A percentile compares a stretch with the other conserved stretches of the same genome.
Evolutionary conservation across 139 green algal species (phyloP).

Genomic region (Trebouxia sp.): DNA sequence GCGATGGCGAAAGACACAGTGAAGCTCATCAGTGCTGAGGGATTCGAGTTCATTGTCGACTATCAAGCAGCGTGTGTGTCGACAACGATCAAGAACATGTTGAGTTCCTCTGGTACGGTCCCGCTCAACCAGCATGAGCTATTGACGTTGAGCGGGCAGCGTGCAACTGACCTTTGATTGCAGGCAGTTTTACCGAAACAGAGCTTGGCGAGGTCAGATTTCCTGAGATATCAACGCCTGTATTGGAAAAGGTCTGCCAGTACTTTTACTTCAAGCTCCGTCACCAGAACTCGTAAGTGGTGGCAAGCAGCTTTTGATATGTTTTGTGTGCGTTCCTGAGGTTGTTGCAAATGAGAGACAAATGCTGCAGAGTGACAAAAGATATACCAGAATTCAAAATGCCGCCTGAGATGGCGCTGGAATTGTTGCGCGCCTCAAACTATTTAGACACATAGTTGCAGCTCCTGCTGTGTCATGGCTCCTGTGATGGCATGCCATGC

Average conservation of each 20-base stretch:
- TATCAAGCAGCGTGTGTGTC: conserved; percentile 93
- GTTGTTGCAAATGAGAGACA: too few relatives aligned
- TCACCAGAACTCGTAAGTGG: conserved; percentile 76
- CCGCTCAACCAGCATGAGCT: background rate
- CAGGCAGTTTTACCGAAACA: conserved; percentile 93
- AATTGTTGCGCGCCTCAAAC: conserved; percentile 96
- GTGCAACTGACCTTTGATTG: background rate
- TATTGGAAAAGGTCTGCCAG: conserved; percentile 95
- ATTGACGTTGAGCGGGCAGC: background rate
- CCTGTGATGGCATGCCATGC: background rate
- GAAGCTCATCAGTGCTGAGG: conserved; percentile 93
- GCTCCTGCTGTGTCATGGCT: background rate
- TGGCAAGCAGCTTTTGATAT: background rate
- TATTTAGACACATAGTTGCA: conserved; percentile 83
- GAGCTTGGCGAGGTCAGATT: conserved; percentile 89
- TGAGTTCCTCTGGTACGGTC: conserved; percentile 83
- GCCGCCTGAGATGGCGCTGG: conserved; percentile 86
- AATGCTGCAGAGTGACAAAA: conserved; percentile 62
- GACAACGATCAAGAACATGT: conserved; percentile 98
- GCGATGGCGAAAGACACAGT: conserved; percentile 81
- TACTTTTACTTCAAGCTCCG: conserved; percentile 99
- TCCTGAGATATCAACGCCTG: conserved; percentile 86
- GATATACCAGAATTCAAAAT: conserved; percentile 96
- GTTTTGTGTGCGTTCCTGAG: background rate
- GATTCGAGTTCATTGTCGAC: conserved; percentile 97